Percentiles rank a stretch among this genome's conserved stretches.
These are phyloP conservation scores for Parastagonospora nodorum DNA, from an alignment of 2,329 filamentous ascomycete genomes.

Conservation along the genomic window DNA sequence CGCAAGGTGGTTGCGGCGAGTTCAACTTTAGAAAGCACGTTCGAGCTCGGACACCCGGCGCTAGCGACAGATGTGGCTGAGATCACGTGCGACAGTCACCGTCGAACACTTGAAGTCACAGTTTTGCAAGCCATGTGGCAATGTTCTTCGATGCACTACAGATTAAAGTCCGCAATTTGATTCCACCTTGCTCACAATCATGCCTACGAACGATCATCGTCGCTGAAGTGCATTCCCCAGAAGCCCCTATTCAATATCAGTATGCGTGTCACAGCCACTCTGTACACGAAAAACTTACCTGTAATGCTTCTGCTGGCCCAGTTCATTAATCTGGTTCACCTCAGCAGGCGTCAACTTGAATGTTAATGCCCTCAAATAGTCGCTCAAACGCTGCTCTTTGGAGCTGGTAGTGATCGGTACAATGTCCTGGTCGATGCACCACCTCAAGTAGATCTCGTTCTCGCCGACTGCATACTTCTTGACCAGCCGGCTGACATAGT, in stretches of 20 bases:
- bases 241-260: conserved; percentile 51
- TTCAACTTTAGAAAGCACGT: not conserved
- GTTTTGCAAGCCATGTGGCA: too few species aligned
- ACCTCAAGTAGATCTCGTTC: conserved; percentile 62
- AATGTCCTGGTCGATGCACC: conserved; percentile 65
- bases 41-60: not conserved
- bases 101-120: too few species aligned
- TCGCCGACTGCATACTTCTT: conserved; percentile 66
- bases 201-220: conserved; percentile 55
- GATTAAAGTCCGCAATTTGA: too few species aligned
- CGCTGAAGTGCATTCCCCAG: conserved; percentile 60
- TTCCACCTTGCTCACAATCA: not conserved
- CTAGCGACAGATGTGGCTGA: not conserved
- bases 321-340: conserved; percentile 53
- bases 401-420: conserved; percentile 64
- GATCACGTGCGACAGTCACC: too few species aligned
- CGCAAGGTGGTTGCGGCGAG: not conserved
- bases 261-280: too few species aligned
- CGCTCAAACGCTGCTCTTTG: conserved; percentile 64
- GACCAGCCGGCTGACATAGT: conserved; percentile 56
- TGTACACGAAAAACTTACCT: conserved; percentile 11
- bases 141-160: too few species aligned
- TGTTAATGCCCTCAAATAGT: conserved; percentile 60
- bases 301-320: conserved; percentile 65
- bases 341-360: conserved; percentile 66